Evolutionary conservation across 1,139 yeast species (phyloP), one percentile per base, ranked within the genome.

Genomic region (Kodamaea ohmeri): DNA sequence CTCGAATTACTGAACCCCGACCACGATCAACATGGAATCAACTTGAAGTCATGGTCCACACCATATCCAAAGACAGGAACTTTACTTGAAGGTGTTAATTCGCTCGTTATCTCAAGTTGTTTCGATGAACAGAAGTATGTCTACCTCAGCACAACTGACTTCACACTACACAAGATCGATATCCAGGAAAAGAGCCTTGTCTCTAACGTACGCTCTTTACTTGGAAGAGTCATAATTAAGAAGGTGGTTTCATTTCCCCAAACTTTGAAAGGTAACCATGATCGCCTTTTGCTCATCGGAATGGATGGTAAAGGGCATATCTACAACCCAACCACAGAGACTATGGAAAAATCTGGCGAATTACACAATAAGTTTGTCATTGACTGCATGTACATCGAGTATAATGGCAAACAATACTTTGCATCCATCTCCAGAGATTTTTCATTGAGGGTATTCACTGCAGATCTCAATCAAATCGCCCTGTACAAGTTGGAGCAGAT

Each of bases 401-500:
- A 49, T 20, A 40, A 48, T 0, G 49, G 43, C 1, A 43, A 48
- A 1, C 64, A 64, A 14, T 71, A 63, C 46, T 45, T 83, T 21
- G 70, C 75, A 9, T 74, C 86, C 1, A 61, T 80, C 37, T 89
- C 92, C 2, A 76, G 83, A 73, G 94, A 85, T 56, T 61, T 63
- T 39, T 52, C 52, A 27, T 48, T 83, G 5, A 68, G 61, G 38
- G 57, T 76, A 8, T 32, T 26, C 21, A 12, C 19, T 4, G 21
- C 14, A 18, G 27, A 28, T 25, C 20, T 33, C 32, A 9, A 21
- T 26, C 15, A 22, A 11, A 12, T 38, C 2, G 32, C 35, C 3
- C 38, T 33, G 22, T 32, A 36, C 34, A 36, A 32, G 21, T 24
- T 42, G 17, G 37, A 28, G 12, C 43, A 38, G 22, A 31, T 35